phyloP scores from a whole-genome alignment of 163 green algal species.

The Chloromonas sp. region DNA sequence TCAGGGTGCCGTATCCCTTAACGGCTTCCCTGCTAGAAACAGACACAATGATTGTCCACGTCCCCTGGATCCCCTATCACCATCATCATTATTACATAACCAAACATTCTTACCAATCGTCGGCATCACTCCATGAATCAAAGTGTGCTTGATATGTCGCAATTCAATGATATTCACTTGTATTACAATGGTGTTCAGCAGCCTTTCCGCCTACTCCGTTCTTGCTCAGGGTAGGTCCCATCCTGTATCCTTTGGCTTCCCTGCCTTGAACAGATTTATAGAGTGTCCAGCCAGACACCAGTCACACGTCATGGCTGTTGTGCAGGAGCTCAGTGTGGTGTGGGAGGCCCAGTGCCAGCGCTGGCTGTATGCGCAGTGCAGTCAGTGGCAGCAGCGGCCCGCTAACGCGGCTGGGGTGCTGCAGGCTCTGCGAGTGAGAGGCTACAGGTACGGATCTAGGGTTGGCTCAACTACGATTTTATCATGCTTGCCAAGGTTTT shows the following conservation, averaged over 20 bases:
- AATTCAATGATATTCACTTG: too few relatives aligned
- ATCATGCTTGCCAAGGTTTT: too few relatives aligned
- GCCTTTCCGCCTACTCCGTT: neutral
- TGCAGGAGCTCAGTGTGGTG: neutral
- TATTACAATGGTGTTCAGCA: neutral
- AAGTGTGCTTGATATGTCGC: too few relatives aligned
- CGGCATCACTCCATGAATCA: too few relatives aligned
- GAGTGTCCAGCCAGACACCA: neutral
- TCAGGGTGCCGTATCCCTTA: too few relatives aligned
- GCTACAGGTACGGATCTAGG: neutral
- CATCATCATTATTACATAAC: too few relatives aligned
- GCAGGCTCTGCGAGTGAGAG: neutral
- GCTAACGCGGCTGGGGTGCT: neutral
- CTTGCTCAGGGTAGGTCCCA: neutral
- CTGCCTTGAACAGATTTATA: too few relatives aligned
- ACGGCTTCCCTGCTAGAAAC: too few relatives aligned
- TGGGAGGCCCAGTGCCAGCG: neutral
- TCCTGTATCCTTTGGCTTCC: neutral
- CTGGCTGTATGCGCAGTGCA: neutral
- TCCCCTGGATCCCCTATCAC: too few relatives aligned
- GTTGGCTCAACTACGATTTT: neutral
- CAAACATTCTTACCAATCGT: too few relatives aligned
- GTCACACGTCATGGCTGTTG: neutral
- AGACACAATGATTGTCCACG: too few relatives aligned
- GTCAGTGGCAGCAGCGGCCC: neutral